phyloP scores from a whole-genome alignment of 306 rosid genomes.

The Macrotyloma uniflorum region DNA sequence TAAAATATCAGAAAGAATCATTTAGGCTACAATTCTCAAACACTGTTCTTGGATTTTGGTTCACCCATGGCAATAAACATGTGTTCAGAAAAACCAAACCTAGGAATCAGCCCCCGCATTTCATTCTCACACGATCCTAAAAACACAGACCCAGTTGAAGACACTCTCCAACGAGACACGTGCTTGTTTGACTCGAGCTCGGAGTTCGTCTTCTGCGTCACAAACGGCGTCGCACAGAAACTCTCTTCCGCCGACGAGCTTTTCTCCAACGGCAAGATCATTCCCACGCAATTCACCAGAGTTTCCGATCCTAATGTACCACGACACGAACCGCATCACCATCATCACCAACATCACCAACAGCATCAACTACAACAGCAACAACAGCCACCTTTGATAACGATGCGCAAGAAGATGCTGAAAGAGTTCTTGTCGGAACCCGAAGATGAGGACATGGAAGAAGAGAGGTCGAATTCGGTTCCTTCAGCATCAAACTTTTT shows the following conservation, averaged over 20 bases:
- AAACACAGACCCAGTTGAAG: not conserved
- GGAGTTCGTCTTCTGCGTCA: not conserved
- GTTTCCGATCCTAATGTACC: not conserved
- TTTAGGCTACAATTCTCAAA: not conserved
- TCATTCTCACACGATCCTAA: not conserved
- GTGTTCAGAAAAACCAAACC: not conserved
- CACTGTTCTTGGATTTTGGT: not conserved
- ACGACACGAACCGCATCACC: not conserved
- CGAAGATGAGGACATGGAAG: not conserved
- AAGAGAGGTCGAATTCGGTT: not conserved
- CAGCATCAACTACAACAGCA: not conserved
- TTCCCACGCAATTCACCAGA: not conserved
- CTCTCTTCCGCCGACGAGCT: constrained; percentile 1
- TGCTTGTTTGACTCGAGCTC: not conserved
- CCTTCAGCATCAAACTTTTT: not conserved
- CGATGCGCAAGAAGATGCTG: not conserved
- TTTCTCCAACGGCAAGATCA: not conserved
- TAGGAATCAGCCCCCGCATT: not conserved
- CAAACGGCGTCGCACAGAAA: not conserved
- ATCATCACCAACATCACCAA: not conserved
- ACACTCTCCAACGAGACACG: not conserved
- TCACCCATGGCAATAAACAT: not conserved
- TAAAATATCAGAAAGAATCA: too few species aligned
- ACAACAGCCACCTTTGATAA: not conserved
- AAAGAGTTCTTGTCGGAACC: not conserved